Evolutionary conservation across 2,329 filamentous ascomycete genomes (phyloP).

Genomic region (Xylogone sp.): DNA sequence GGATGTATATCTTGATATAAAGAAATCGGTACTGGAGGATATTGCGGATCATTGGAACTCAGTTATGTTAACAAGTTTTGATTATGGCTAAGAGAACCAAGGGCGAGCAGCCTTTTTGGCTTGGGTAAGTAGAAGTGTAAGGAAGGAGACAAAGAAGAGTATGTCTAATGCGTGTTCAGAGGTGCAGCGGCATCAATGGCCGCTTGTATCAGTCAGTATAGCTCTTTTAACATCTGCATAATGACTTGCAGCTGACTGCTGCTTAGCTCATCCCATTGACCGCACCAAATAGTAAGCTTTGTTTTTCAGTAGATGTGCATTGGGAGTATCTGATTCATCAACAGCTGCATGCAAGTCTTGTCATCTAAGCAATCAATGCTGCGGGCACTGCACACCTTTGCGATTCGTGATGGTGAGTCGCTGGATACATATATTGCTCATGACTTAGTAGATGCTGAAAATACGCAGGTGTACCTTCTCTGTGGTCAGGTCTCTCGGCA

Average conservation of each 20-base stretch:
- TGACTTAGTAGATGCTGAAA: background rate
- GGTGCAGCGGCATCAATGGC: constrained; percentile 42
- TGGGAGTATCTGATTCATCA: background rate
- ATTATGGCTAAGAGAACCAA: constrained; percentile 15
- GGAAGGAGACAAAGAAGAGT: background rate
- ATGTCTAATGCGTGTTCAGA: constrained; percentile 18
- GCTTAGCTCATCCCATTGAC: constrained; percentile 38
- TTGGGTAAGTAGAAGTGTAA: constrained; percentile 32
- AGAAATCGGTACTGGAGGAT: background rate
- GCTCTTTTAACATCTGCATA: background rate
- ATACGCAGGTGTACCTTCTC: constrained; percentile 33
- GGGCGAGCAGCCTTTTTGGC: constrained; percentile 40
- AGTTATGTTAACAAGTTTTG: background rate
- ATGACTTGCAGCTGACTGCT: background rate
- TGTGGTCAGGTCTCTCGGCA: constrained; percentile 40
- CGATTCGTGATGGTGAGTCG: constrained; percentile 33
- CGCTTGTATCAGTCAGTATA: constrained; percentile 39
- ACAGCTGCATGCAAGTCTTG: constrained; percentile 41
- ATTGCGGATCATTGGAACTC: background rate
- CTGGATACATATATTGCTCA: background rate
- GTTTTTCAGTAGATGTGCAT: background rate
- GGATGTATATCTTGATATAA: background rate
- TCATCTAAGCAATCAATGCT: constrained; percentile 38
- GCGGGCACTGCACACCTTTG: constrained; percentile 33
- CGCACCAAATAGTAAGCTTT: constrained; percentile 39